Evolutionary conservation across 768 basidiomycete species (phyloP), one percentile per base, ranked within the genome.

Genomic region (Chiua virens): DNA sequence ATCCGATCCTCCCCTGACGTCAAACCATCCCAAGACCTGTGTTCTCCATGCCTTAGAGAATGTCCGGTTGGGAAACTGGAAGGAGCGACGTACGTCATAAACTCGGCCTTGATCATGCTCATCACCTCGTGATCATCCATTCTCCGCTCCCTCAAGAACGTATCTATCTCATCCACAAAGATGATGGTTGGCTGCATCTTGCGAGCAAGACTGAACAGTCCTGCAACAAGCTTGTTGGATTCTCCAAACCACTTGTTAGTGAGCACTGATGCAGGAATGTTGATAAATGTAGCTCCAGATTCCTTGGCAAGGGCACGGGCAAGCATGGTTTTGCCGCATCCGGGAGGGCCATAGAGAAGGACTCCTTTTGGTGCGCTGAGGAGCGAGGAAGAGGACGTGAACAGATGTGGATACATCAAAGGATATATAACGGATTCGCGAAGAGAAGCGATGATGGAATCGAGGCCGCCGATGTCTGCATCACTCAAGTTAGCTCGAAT

Each of bases 251-350:
- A 90, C 64, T 89, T 87, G 71, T 82, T 86, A 25, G 85, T 85
- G 55, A 91, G 74, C 9, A 82, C 83, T 3, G 85, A 86, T 32
- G 86, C 80, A 7, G 87, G 80, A 52, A 92, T 79, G 67, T 92
- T 92, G 73, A 98, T 96, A 66, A 99, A 99, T 0, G 94, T 96
- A 8, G 97, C 97, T 17, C 92, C 91, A 3, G 89, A 92, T 74
- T 99, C 95, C 67, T 96, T 97, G 13, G 97, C 97, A 8, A 99
- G 79, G 2, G 96, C 96, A 67, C 96, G 96, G 2, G 97, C 97
- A n/a, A 99, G 79, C 93, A 99, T 95, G 2, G 97, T 98, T 75
- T 99, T 99, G 22, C 97, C 97, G 58, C 97, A 99, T 7, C 97
- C 96, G 1, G 97, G 97, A 37, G 95, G 97, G 0, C 97, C 97